Evolutionary conservation across 2,329 filamentous ascomycete species (phyloP).

Genomic region (Pyrenophora tritici-repentis): DNA sequence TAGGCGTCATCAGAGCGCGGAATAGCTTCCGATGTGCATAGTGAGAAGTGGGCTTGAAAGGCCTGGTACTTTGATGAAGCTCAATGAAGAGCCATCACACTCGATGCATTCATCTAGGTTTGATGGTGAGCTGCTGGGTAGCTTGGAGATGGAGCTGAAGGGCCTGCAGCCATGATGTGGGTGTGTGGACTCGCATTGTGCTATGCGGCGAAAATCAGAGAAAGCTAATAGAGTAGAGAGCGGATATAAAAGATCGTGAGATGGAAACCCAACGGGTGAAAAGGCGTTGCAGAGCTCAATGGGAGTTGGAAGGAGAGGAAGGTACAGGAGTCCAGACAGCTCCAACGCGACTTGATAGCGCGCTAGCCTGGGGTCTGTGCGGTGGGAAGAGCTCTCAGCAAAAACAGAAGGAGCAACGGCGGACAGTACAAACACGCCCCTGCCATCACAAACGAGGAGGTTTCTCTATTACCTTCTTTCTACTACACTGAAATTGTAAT

Average conservation of each 20-base stretch:
- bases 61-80: too few relatives aligned
- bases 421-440: conserved; percentile 27
- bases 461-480: conserved; percentile 20
- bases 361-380: conserved; percentile 25
- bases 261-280: not conserved
- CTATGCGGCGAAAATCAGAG: too few relatives aligned
- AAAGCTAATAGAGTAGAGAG: not conserved
- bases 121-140: too few relatives aligned
- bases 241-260: not conserved
- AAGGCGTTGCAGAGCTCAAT: not conserved
- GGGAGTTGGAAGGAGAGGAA: not conserved
- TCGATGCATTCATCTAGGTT: too few relatives aligned
- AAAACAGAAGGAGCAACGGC: conserved; percentile 35
- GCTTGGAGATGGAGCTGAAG: too few relatives aligned
- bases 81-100: too few relatives aligned
- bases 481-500: conserved; percentile 9
- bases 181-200: too few relatives aligned
- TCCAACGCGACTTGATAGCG: conserved; percentile 23
- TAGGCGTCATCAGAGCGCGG: too few relatives aligned
- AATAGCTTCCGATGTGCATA: too few relatives aligned
- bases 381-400: conserved; percentile 34
- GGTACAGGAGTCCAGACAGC: conserved; percentile 15
- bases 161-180: too few relatives aligned
- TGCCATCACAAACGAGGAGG: conserved; percentile 36
- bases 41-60: too few relatives aligned